A percentile compares a stretch with the other conserved stretches of the same genome.
These are phyloP conservation scores for Populus pruinosa DNA, from an alignment of 345 rosid genomes.

Conservation along the genomic window DNA sequence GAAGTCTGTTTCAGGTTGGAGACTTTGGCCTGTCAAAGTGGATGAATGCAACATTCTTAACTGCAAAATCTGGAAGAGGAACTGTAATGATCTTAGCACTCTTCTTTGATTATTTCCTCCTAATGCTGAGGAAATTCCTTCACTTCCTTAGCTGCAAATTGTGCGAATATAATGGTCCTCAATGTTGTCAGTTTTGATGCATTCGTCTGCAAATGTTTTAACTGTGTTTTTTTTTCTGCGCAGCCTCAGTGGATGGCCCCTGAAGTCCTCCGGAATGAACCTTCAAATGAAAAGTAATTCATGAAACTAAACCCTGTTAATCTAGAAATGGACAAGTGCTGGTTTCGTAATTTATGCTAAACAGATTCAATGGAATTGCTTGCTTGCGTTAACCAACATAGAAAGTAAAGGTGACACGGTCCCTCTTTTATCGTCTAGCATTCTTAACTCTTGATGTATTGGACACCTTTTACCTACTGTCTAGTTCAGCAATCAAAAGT, in stretches of 20 bases:
- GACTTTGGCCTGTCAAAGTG: conserved; percentile 88
- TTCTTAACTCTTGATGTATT: neutral
- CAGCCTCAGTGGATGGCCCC: conserved; percentile 99
- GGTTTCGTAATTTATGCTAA: neutral
- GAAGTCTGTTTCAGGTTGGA: conserved; percentile 53
- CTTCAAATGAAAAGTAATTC: conserved; percentile 79
- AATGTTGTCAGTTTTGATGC: neutral
- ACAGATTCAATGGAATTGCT: neutral
- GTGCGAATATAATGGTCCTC: neutral
- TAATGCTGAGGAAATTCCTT: neutral
- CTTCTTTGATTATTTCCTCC: neutral
- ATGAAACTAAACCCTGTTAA: neutral
- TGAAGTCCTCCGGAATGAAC: conserved; percentile 83
- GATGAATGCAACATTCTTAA: conserved; percentile 74
- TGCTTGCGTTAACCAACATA: neutral
- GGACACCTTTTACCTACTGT: neutral
- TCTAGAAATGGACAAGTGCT: neutral
- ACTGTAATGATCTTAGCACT: conserved; percentile 42
- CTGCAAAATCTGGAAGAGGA: conserved; percentile 80
- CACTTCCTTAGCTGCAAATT: neutral
- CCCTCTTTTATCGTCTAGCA: neutral
- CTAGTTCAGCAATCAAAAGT: neutral
- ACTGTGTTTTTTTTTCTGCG: conserved; percentile 10
- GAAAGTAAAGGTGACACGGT: neutral
- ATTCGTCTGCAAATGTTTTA: neutral